Conservation (phyloP, 495 filamentous ascomycete genomes). For the Penicillium ucsense region DNA sequence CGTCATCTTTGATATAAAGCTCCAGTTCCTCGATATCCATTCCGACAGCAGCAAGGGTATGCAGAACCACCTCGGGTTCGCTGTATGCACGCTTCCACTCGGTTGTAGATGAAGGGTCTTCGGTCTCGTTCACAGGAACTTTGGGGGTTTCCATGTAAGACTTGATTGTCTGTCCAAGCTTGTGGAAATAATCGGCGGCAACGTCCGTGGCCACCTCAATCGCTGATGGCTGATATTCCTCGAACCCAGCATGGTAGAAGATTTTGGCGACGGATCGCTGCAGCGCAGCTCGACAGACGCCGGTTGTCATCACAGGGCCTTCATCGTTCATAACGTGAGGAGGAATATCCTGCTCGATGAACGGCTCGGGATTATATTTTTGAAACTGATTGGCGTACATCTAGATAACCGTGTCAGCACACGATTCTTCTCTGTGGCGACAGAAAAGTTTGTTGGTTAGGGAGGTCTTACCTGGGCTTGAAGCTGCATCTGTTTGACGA, state of each 20-base stretch:
- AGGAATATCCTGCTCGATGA: slow-evolving; percentile 74
- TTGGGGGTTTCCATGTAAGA: slow-evolving; percentile 76
- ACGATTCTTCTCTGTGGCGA: background rate
- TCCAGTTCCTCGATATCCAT: slow-evolving; percentile 75
- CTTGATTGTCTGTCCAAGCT: slow-evolving; percentile 67
- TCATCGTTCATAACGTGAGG: slow-evolving; percentile 79
- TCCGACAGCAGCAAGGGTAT: slow-evolving; percentile 73
- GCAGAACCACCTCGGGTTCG: slow-evolving; percentile 74
- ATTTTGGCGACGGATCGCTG: slow-evolving; percentile 88
- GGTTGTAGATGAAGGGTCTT: slow-evolving; percentile 16
- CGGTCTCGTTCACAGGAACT: slow-evolving; percentile 36
- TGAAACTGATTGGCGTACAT: slow-evolving; percentile 98
- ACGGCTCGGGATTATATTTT: slow-evolving; percentile 90
- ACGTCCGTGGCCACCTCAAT: slow-evolving; percentile 86
- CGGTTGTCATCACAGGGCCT: slow-evolving; percentile 74
- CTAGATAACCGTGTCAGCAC: slow-evolving; percentile 31
- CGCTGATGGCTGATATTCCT: slow-evolving; percentile 93
- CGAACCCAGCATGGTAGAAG: slow-evolving; percentile 94
- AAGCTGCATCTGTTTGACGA: slow-evolving; percentile 99
- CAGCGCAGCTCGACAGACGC: slow-evolving; percentile 69
- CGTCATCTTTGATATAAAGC: slow-evolving; percentile 83
- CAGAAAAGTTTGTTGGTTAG: background rate
- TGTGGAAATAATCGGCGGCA: slow-evolving; percentile 79
- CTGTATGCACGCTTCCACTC: slow-evolving; percentile 60
- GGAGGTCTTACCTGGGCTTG: slow-evolving; percentile 70